Evolutionary conservation across 2,329 filamentous ascomycete species (phyloP).

Genomic region (Phyllosticta citrichinensis): DNA sequence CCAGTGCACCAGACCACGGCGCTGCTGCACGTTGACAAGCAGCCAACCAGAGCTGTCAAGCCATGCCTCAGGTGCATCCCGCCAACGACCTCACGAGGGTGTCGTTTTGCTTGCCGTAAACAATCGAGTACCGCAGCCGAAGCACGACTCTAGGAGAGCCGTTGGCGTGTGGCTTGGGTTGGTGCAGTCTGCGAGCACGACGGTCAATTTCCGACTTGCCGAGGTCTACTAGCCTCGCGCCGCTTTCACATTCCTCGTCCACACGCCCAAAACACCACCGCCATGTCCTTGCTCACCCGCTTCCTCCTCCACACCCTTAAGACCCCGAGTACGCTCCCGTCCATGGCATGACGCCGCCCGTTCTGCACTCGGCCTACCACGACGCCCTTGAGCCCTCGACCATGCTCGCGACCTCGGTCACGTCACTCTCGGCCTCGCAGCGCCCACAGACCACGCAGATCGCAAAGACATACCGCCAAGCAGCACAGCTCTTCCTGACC

Average conservation of each 20-base stretch:
- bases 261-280: conserved; percentile 9
- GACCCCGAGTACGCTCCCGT: conserved; percentile 23
- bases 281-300: conserved; percentile 3
- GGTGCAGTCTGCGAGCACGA: not conserved
- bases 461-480: conserved; percentile 88
- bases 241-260: conserved; percentile 1
- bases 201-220: not conserved
- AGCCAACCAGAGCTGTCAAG: not conserved
- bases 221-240: not conserved
- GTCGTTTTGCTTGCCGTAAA: not conserved
- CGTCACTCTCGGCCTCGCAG: conserved; percentile 57
- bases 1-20: no score
- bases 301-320: conserved; percentile 2
- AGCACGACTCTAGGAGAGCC: not conserved
- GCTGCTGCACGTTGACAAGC: no score
- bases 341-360: conserved; percentile 25
- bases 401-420: conserved; percentile 56
- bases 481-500: conserved; percentile 88
- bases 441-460: conserved; percentile 53
- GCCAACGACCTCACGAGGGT: not conserved
- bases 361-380: conserved; percentile 40
- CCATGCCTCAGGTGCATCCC: not conserved
- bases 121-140: not conserved
- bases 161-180: not conserved
- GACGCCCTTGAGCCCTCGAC: conserved; percentile 40